Base-by-base conservation (phyloP, 129 eudicot species). In the Mikania micrantha region DNA sequence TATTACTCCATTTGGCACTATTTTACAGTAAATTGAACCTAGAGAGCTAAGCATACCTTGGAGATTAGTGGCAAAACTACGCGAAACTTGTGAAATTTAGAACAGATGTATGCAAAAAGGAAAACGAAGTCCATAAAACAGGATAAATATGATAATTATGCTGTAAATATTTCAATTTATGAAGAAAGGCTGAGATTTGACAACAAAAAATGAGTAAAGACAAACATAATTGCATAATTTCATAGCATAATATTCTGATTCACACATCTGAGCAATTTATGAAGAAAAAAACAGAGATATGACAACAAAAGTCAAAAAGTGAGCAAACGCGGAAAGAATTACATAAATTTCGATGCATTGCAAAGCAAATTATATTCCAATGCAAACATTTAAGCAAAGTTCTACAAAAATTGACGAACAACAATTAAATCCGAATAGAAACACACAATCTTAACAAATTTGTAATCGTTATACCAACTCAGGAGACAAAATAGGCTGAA, bases 1-100 rank as follows among this genome's bases (percentile, higher is more conserved):
- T 21, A 29, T 28, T 49, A 64, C 80, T 70, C 59, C 49, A 45
- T 67, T 67, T 60, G 48, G 75, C 59, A 66, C n/a, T 45, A 42
- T 58, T 59, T 15, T 60, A 32, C 29, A 47, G 70, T 19, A 25
- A 39, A 48, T 48, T 52, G 19, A 49, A 66, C 45, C 13, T 7
- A 60, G 42, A 47, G 32, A 12, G 19, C 27, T 36, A 32, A 58
- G 52, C 61, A 56, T 19, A 63, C 69, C 72, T 70, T 70, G 45
- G 47, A 48, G 15, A 44, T 45, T 44, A 44, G 45, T 65, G 70
- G 70, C 49, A 12, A 31, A n/a, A 3, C 16, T 12, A 20, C 15
- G 4, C 19, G 13, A 61, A 77, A 60, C 41, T 57, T 25, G 38
- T 22, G 41, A 56, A 70, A 28, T 35, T 36, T 4, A 70, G 48